Evolutionary conservation across 441 rosid genomes (phyloP), one percentile per base, ranked within the genome.

Genomic region (Isatis lusitanica): DNA sequence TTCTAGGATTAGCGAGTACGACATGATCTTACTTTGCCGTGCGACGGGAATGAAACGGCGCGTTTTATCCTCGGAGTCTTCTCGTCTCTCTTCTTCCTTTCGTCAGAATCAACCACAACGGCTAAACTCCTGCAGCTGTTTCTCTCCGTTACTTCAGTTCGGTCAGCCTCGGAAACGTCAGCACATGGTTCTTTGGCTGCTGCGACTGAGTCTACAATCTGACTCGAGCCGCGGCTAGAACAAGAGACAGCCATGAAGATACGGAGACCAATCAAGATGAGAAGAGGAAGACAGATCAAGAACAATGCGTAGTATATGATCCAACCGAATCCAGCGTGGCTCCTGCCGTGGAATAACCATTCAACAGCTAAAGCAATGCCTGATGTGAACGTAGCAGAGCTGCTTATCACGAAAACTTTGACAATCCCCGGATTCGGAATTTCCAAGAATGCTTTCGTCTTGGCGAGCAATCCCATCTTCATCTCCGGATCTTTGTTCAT

Each of bases 261-360:
- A 38, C 31, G 64, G 30, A 66, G 18, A 58, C 40, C 28, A 39
- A 66, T 40, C 46, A 46, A 47, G 61, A 66, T n/a, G 46, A 74
- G n/a, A 39, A 66, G 67, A 18, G 67, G 66, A 58, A 74, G 53
- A 48, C 26, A 17, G 36, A 74, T 40, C 63, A 74, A 30, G 50
- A 74, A 67, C 48, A 74, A 59, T 10, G 73, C 73, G 16, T 74
- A 74, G 56, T 67, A 50, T 18, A 67, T 30, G 62, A 67, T 67
- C 78, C 73, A 67, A 21, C 9, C 39, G 21, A 74, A 67, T n/a
- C 73, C 78, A 0, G 0, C 11, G 55, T 74, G 68, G 47, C 30
- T 67, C 68, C 30, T 74, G 21, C 78, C 78, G 31, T 74, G 73
- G 40, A n/a, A 60, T 10, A 59, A n/a, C 78, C 78, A 74, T 8